Evolutionary conservation across 345 rosid species (phyloP), one percentile per base, ranked within the genome.

Genomic region (Lepidium didymum): DNA sequence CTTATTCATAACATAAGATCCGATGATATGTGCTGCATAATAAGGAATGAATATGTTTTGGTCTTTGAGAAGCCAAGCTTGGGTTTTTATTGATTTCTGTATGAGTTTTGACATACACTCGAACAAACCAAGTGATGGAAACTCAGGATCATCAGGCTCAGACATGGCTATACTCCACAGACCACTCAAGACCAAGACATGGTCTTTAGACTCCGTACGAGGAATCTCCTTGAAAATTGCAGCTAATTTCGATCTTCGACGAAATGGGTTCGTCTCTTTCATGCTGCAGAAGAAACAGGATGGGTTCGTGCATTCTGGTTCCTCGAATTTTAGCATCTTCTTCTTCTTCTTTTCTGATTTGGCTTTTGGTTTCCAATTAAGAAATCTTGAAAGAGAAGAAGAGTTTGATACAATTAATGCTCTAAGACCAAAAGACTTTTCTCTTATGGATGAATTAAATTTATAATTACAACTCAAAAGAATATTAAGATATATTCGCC

Each of bases 1-100:
- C 49, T 75, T 87, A 87, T 86, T 86, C 92, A 81, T 83, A 29
- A 82, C 79, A 41, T 92, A 87, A 8, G 98, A 82, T 34, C 96
- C 98, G 3, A 92, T 79, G 15, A 89, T 79, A 61, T 92, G 95
- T 0, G 95, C 89, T 11, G 98, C 92, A 56, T 89, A 92, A 49
- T 89, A 89, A 1, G 96, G 96, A 44, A 92, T 81, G 67, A 85
- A 89, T 44, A 89, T 77, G 81, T 92, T 89, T 62, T 89, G 96
- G 60, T 84, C 89, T 70, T 73, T 72, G n/a, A 74, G 81, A 64
- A 87, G 88, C 98, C 96, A 92, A 34, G 62, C 7, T 55, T 14
- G 57, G 62, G 86, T 80, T 29, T 16, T 65, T 62, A 89, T 18
- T 57, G 84, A 83, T 64, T 68, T 81, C 1, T 64, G 70, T 53